Evolutionary conservation across 2,329 filamentous ascomycete genomes (phyloP).

Genomic region (Pseudocercospora macadamiae): DNA sequence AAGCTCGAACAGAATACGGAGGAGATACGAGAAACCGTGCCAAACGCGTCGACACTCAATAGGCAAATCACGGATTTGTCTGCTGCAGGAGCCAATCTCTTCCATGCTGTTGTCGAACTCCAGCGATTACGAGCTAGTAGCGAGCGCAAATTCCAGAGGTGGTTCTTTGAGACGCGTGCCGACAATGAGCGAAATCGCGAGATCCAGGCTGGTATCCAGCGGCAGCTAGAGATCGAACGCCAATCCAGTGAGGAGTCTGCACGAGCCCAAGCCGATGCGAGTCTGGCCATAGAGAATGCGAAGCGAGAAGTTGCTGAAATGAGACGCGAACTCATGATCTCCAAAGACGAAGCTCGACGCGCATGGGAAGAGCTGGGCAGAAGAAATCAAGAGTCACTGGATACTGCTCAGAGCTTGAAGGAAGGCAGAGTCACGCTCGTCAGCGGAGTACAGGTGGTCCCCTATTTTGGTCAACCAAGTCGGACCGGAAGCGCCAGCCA

Average conservation of each 20-base stretch:
- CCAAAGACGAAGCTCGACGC: constrained; percentile 90
- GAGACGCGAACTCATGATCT: constrained; percentile 89
- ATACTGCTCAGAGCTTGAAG: constrained; percentile 81
- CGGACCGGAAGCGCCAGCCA: constrained; percentile 48
- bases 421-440: constrained; percentile 87
- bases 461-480: constrained; percentile 45
- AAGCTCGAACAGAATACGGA: constrained; percentile 87
- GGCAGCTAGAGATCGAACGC: constrained; percentile 73
- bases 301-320: constrained; percentile 70
- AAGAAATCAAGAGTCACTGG: constrained; percentile 89
- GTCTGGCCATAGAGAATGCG: constrained; percentile 32
- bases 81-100: constrained; percentile 92
- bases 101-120: constrained; percentile 95
- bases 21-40: constrained; percentile 74
- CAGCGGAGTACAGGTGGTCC: constrained; percentile 91
- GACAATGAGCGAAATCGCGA: constrained; percentile 87
- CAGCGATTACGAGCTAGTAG: constrained; percentile 92
- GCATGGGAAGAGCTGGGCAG: constrained; percentile 97
- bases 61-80: constrained; percentile 97
- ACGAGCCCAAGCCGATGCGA: constrained; percentile 33
- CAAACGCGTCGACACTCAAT: constrained; percentile 83
- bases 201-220: constrained; percentile 77
- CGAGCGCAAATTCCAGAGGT: constrained; percentile 95
- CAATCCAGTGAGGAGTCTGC: constrained; percentile 69
- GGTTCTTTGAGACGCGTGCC: constrained; percentile 93